Percentiles rank a stretch among this genome's conserved stretches.
Evolutionary conservation across 192 early-diverging fungal species (phyloP).

Genomic region (Coemansia sp.): DNA sequence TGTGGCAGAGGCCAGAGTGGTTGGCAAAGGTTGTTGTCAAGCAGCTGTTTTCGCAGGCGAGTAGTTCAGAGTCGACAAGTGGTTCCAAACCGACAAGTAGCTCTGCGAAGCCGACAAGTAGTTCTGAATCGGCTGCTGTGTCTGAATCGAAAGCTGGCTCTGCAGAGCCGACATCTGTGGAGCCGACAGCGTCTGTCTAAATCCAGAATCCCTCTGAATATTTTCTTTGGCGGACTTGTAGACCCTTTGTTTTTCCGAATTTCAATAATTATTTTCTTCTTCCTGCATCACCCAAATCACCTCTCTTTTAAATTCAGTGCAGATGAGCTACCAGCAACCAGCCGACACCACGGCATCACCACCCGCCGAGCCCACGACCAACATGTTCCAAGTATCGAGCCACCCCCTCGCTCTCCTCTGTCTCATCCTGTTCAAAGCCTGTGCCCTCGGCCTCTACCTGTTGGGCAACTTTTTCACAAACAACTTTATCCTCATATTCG

Average conservation of each 20-base stretch:
- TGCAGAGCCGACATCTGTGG: too few relatives aligned
- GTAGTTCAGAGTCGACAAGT: not conserved
- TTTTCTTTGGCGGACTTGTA: not conserved
- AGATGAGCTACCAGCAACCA: slow-evolving; percentile 12
- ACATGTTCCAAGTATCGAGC: slow-evolving; percentile 55
- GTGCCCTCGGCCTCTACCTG: slow-evolving; percentile 83
- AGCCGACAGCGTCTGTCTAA: too few relatives aligned
- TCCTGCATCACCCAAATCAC: too few relatives aligned
- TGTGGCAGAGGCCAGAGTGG: slow-evolving; percentile 51
- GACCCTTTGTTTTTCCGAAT: not conserved
- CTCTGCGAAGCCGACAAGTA: not conserved
- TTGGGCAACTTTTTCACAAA: slow-evolving; percentile 78
- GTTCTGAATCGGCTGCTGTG: not conserved
- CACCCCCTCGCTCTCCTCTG: slow-evolving; percentile 92
- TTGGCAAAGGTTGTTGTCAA: slow-evolving; percentile 39
- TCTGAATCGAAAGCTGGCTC: too few relatives aligned
- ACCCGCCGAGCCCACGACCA: slow-evolving; percentile 19
- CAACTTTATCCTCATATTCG: slow-evolving; percentile 89
- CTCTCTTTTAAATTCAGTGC: too few relatives aligned
- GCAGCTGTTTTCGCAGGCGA: slow-evolving; percentile 23
- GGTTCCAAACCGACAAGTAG: too few relatives aligned
- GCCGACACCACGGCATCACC: not conserved
- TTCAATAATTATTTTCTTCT: not conserved
- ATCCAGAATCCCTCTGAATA: not conserved
- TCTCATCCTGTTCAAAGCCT: slow-evolving; percentile 82